Conservation (phyloP, 306 rosid species). For the Medicago truncatula region DNA sequence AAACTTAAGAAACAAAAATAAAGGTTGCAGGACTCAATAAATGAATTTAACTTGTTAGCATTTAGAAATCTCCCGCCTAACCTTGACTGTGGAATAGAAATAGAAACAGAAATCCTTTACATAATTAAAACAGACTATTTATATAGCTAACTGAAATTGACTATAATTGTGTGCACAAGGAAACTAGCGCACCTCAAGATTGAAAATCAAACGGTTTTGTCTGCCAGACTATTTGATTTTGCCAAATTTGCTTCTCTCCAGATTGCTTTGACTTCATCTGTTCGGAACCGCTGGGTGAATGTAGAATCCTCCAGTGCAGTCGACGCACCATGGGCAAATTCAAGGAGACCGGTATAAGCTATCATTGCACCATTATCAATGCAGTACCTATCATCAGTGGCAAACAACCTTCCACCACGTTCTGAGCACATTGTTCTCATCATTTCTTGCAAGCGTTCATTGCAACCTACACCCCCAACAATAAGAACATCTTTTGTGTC, state of each 20-base stretch:
- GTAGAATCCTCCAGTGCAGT: conserved; percentile 78
- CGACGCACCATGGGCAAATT: conserved; percentile 67
- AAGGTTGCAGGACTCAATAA: neutral
- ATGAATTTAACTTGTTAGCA: neutral
- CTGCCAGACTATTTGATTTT: conserved; percentile 40
- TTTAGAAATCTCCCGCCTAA: conserved; percentile 11
- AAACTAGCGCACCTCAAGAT: conserved; percentile 31
- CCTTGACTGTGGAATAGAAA: neutral
- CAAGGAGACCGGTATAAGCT: conserved; percentile 93
- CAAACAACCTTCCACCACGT: conserved; percentile 87
- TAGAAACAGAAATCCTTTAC: neutral
- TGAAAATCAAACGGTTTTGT: conserved; percentile 42
- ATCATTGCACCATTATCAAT: conserved; percentile 96
- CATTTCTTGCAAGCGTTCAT: conserved; percentile 89
- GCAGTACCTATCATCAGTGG: conserved; percentile 93
- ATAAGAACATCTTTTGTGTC: conserved; percentile 88
- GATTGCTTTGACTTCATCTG: conserved; percentile 90
- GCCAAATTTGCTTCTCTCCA: conserved; percentile 70
- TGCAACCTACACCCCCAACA: conserved; percentile 97
- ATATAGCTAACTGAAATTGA: neutral
- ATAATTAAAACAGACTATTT: neutral
- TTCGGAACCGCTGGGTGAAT: conserved; percentile 86
- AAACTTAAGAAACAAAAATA: neutral
- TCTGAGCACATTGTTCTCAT: conserved; percentile 92
- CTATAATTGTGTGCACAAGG: conserved; percentile 1